Evolutionary conservation across 75 land plant species (phyloP), one percentile per base, ranked within the genome.

Genomic region (Sequoia sempervirens): DNA sequence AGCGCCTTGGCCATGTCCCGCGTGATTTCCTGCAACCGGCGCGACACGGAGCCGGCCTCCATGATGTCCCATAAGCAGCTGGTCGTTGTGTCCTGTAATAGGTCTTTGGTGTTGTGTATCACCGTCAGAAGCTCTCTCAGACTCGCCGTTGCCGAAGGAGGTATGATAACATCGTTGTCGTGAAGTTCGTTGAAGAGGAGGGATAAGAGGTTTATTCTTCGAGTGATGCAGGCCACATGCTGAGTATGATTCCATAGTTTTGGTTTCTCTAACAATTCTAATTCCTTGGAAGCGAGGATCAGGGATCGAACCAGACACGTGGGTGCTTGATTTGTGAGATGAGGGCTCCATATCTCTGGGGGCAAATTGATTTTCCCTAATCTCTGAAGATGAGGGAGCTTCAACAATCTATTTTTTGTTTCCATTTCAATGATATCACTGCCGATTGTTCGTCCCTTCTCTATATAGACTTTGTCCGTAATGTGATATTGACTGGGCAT

Each of bases 141-240:
- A 76, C 92, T 89, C n/a, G 92, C 20, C 69, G 89, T 85, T 0
- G 92, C 89, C 2, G 97, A 90, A 2, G 95, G 91, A 13, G 93
- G 91, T 17, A 93, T 83, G 14, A 88, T 84, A 8, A 50, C 82
- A 36, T 56, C 78, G 2, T 82, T 81, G 3, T 89, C 93, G 34
- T 82, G 80, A 40, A 91, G 82, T 37, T 93, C 94, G 37, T 93
- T 92, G 85, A 93, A 87, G 28, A 95, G 86, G 0, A 91, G 82
- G 20, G 87, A 82, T 50, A 95, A 85, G 37, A 93, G 90, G 86
- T 85, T 89, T 84, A 89, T 85, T 69, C 91, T 87, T 23, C 92
- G 84, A 30, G 83, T 70, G 50, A 91, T 83, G 26, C 87, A 80
- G 6, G 87, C 83, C 20, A 79, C 82, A 50, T 91, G 90, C 38